Conservation (phyloP, 768 basidiomycete species). For the Cubamyces lactineus region DNA sequence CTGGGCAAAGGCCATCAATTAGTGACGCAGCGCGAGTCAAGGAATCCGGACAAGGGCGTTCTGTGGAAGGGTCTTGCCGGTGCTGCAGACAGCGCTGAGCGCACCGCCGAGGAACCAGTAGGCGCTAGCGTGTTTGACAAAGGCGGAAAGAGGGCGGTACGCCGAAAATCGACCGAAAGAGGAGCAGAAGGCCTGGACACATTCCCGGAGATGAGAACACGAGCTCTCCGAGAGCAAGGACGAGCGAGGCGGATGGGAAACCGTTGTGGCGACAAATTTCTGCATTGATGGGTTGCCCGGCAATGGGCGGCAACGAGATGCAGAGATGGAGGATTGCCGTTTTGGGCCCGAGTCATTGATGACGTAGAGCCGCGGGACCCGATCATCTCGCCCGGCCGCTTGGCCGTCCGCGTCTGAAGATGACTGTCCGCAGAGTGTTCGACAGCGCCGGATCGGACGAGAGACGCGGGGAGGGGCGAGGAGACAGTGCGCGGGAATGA, state of each 20-base stretch:
- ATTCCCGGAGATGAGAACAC: not conserved
- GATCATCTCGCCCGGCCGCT: slow-evolving; percentile 9
- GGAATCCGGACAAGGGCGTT: not conserved
- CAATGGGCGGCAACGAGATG: slow-evolving; percentile 6
- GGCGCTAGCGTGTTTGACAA: not conserved
- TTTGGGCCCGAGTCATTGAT: slow-evolving; percentile 10
- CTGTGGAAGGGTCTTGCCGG: not conserved
- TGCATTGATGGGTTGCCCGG: slow-evolving; percentile 1
- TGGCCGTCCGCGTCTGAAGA: slow-evolving; percentile 1
- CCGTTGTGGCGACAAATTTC: not conserved
- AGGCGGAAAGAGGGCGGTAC: slow-evolving; percentile 3
- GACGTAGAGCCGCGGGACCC: slow-evolving; percentile 9
- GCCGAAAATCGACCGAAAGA: not conserved
- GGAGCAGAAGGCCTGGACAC: not conserved
- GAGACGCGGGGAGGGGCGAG: not conserved
- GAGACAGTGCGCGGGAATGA: not conserved
- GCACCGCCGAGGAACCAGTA: no score
- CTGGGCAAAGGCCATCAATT: not conserved
- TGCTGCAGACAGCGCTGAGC: no score
- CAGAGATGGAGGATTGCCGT: not conserved
- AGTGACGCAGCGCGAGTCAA: not conserved
- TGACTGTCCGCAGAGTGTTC: not conserved
- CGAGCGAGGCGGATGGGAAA: not conserved
- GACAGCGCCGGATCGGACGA: not conserved
- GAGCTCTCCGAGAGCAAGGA: not conserved